Conservation (phyloP, 768 basidiomycete species). For the Lentinus brumalis region DNA sequence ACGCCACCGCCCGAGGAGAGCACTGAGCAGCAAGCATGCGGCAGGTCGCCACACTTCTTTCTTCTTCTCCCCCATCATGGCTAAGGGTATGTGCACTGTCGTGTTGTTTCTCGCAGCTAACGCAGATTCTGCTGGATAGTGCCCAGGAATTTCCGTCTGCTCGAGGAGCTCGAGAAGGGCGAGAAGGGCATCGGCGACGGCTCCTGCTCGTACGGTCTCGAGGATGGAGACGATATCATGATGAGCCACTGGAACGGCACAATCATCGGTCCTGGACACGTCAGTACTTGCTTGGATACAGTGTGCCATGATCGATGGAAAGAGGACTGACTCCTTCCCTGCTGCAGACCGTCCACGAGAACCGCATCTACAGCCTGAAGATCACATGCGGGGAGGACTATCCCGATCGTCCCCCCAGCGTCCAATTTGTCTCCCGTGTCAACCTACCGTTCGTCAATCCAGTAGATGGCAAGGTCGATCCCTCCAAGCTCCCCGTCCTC, state of each 20-base stretch:
- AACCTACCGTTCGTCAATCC: slow-evolving; percentile 91
- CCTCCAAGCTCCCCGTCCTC: slow-evolving; percentile 69
- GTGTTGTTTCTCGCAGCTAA: not conserved
- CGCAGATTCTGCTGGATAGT: slow-evolving; percentile 48
- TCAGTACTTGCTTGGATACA: slow-evolving; percentile 40
- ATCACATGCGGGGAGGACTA: slow-evolving; percentile 80
- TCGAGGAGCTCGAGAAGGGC: slow-evolving; percentile 99
- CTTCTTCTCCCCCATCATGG: slow-evolving; percentile 28
- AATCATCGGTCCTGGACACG: slow-evolving; percentile 97
- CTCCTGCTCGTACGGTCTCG: slow-evolving; percentile 94
- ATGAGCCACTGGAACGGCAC: slow-evolving; percentile 99
- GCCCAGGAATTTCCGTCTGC: slow-evolving; percentile 92
- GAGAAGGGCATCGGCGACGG: slow-evolving; percentile 99
- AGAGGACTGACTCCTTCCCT: slow-evolving; percentile 7
- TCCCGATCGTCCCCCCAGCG: slow-evolving; percentile 74
- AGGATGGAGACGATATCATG: slow-evolving; percentile 93
- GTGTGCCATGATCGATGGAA: slow-evolving; percentile 19
- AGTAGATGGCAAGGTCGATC: slow-evolving; percentile 77
- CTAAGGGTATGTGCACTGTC: slow-evolving; percentile 29
- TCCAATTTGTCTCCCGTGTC: slow-evolving; percentile 87
- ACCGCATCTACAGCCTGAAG: slow-evolving; percentile 95
- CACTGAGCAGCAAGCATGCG: too few species aligned
- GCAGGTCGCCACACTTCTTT: slow-evolving; percentile 1
- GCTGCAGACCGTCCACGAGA: slow-evolving; percentile 91
- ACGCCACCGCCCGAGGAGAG: slow-evolving; percentile 8